These are phyloP conservation scores for Nemania sp. DNA, from an alignment of 2,329 filamentous ascomycete species.

Conservation along the genomic window DNA sequence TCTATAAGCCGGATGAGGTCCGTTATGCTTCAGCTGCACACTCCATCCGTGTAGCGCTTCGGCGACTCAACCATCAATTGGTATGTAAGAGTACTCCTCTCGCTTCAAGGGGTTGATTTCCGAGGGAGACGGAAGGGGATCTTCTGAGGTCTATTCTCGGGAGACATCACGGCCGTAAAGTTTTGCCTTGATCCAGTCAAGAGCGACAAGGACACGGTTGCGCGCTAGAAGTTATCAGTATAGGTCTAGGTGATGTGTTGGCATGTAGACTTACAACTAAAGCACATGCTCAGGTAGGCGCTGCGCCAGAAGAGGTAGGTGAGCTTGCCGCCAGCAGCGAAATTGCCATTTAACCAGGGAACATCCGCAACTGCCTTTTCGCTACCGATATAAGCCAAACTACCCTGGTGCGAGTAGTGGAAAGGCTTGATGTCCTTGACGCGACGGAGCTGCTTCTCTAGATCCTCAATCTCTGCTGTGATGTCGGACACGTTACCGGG, in stretches of 20 bases:
- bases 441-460: slow-evolving; percentile 84
- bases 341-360: slow-evolving; percentile 94
- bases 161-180: slow-evolving; percentile 94
- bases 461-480: slow-evolving; percentile 75
- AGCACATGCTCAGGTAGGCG: slow-evolving; percentile 99
- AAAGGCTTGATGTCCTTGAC: slow-evolving; percentile 97
- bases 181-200: slow-evolving; percentile 98
- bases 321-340: slow-evolving; percentile 88
- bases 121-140: background rate
- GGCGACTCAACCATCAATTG: background rate
- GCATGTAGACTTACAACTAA: slow-evolving; percentile 78
- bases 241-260: background rate
- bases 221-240: slow-evolving; percentile 61
- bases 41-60: background rate
- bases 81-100: background rate
- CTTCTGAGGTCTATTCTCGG: slow-evolving; percentile 61
- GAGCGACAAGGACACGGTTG: slow-evolving; percentile 87
- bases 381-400: slow-evolving; percentile 94
- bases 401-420: slow-evolving; percentile 97
- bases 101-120: background rate
- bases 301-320: slow-evolving; percentile 99
- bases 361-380: slow-evolving; percentile 98
- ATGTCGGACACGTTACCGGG: slow-evolving; percentile 68
- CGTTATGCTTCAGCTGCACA: background rate
- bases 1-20: background rate